Base-by-base conservation (phyloP, 169 alveolate species). In the Cytauxzoon felis region DNA sequence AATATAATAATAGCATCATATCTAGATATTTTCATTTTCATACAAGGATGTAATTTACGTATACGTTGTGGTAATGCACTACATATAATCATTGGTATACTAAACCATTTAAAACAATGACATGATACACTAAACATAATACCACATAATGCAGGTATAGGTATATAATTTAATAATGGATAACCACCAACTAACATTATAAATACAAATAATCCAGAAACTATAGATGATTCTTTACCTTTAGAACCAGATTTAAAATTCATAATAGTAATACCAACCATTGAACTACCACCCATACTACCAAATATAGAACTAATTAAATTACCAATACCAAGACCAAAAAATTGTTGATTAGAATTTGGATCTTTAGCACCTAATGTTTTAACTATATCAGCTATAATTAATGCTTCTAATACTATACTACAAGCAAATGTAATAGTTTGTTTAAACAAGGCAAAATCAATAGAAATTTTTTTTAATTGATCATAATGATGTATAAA, bases 51-150 rank as follows among this genome's bases (percentile, higher is more conserved):
- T 50, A 81, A 48, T 33, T 63, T 76, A 43, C 93, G 67, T 36
- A 88, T 68, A 24, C 76, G 41, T 33, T 68, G 87, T 7, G 93
- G 93, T 42, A 85, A 50, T 51, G 87, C 87, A n/a, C 90, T 78
- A 36, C 75, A 75, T 26, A 88, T 57, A 50, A 88, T 82, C 78
- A 88, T 85, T 11, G 92, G 92, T 11, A 88, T 52, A 16, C 91
- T 82, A 68, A 85, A 88, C 93, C 93, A 88, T 65, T 85, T 88
- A 81, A 88, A 88, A 38, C 92, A 86, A 70, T 88, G 93, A 54
- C 52, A 51, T 33, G 84, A 80, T 21, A 88, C 93, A 52, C 86
- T 62, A 40, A 88, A 64, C 93, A 88, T 88, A 49, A 88, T 82
- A 6, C 93, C 93, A 38, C 91, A 80, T 18, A 88, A 78, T 33